phyloP scores from a whole-genome alignment of 2,329 filamentous ascomycete genomes.

The Sporothrix sp. region DNA sequence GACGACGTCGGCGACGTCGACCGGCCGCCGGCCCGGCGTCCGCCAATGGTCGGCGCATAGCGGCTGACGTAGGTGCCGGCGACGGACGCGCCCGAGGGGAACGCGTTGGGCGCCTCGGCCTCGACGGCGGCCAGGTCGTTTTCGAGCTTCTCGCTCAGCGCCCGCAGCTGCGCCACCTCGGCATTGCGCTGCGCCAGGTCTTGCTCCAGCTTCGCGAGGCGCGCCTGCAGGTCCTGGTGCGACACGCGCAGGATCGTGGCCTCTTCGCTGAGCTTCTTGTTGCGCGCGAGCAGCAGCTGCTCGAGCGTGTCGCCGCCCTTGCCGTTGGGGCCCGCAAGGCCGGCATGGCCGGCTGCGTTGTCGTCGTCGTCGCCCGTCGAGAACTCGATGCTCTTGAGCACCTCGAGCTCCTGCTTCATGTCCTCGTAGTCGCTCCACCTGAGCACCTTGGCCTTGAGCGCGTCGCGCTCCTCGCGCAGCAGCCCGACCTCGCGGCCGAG shows the following conservation, averaged over 20 bases:
- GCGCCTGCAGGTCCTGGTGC: constrained; percentile 78
- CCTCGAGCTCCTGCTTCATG: constrained; percentile 89
- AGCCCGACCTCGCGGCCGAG: constrained; percentile 68
- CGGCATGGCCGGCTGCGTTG: constrained; percentile 46
- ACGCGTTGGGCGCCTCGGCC: constrained; percentile 70
- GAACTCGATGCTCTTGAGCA: constrained; percentile 96
- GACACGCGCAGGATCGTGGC: constrained; percentile 87
- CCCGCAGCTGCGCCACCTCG: constrained; percentile 76
- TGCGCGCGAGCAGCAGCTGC: constrained; percentile 80
- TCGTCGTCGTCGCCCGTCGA: constrained; percentile 80
- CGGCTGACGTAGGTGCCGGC: constrained; percentile 82
- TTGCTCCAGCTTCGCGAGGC: constrained; percentile 71
- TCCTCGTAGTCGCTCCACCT: constrained; percentile 95
- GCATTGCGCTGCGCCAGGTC: constrained; percentile 74
- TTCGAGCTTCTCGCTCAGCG: constrained; percentile 80
- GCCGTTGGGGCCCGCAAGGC: constrained; percentile 29
- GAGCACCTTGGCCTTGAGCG: constrained; percentile 68
- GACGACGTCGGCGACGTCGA: constrained; percentile 85
- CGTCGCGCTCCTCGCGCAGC: constrained; percentile 71
- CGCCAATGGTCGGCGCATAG: constrained; percentile 53
- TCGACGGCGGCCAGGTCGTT: constrained; percentile 85
- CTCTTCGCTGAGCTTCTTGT: constrained; percentile 94
- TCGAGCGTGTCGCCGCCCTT: constrained; percentile 77
- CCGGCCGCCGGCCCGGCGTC: constrained; percentile 29
- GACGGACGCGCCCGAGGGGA: constrained; percentile 84